A percentile compares a stretch with the other conserved stretches of the same genome.
phyloP scores from a whole-genome alignment of 75 land plant species.

The Larix kaempferi region DNA sequence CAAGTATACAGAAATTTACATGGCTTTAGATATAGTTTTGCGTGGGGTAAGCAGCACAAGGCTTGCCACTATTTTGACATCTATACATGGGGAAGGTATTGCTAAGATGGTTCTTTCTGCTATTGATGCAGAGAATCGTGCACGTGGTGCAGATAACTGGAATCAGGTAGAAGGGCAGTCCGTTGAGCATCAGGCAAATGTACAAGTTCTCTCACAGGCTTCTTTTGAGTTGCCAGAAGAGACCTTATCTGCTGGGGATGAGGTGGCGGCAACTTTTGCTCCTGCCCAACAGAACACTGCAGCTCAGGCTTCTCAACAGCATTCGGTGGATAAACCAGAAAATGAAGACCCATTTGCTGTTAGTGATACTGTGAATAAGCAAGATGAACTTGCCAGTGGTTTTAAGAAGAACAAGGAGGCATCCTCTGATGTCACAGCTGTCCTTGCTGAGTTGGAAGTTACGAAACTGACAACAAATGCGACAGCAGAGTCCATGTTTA shows the following conservation, averaged over 20 bases:
- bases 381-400: constrained; percentile 59
- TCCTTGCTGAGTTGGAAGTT: constrained; percentile 83
- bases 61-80: constrained; percentile 64
- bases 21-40: constrained; percentile 92
- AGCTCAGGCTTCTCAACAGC: constrained; percentile 14
- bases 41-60: constrained; percentile 80
- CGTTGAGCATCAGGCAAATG: constrained; percentile 55
- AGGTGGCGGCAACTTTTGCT: constrained; percentile 61
- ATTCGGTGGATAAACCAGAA: constrained; percentile 22
- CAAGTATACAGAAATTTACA: constrained; percentile 94
- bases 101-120: constrained; percentile 88
- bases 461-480: constrained; percentile 65
- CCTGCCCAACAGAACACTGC: constrained; percentile 26
- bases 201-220: constrained; percentile 54
- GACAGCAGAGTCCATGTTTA: constrained; percentile 47
- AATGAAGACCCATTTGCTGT: constrained; percentile 90
- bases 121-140: constrained; percentile 70
- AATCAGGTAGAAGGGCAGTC: constrained; percentile 41
- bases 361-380: constrained; percentile 75
- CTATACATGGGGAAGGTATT: constrained; percentile 83
- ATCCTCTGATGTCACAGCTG: constrained; percentile 57
- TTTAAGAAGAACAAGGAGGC: constrained; percentile 78
- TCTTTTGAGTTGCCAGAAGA: constrained; percentile 84
- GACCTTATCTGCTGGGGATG: constrained; percentile 88
- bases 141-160: constrained; percentile 89